A percentile compares a stretch with the other conserved stretches of the same genome.
phyloP scores from a whole-genome alignment of 257 asterid species.

The Oldenlandia corymbosa region DNA sequence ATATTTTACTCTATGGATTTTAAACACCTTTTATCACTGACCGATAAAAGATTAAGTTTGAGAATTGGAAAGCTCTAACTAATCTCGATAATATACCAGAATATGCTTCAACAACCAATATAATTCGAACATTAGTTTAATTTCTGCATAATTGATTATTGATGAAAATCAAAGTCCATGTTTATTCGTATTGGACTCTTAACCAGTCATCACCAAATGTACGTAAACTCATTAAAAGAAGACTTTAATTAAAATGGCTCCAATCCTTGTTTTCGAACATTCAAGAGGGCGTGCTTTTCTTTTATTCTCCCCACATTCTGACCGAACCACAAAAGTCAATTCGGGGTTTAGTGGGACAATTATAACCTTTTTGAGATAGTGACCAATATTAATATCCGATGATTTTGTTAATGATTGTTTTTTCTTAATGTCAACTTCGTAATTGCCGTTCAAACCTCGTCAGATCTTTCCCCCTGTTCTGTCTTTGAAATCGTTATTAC shows the following conservation, averaged over 20 bases:
- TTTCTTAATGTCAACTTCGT: slow-evolving; percentile 2
- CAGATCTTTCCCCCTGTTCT: not conserved
- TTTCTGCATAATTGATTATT: too few relatives aligned
- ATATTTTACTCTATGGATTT: too few relatives aligned
- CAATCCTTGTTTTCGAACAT: not conserved
- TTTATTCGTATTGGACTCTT: too few relatives aligned
- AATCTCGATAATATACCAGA: too few relatives aligned
- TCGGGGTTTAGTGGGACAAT: not conserved
- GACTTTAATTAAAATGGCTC: not conserved
- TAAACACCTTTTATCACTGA: too few relatives aligned
- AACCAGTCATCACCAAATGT: not conserved
- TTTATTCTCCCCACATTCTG: not conserved
- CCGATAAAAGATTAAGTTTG: too few relatives aligned
- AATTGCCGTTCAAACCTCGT: slow-evolving; percentile 4
- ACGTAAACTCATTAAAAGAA: not conserved
- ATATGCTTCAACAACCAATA: not conserved
- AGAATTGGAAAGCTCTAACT: too few relatives aligned
- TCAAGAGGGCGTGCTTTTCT: not conserved
- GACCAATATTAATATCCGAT: slow-evolving; percentile 11
- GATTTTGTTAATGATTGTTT: too few relatives aligned
- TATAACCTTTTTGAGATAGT: slow-evolving; percentile 9
- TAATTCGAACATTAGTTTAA: too few relatives aligned
- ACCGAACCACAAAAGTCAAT: not conserved
- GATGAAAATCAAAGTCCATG: too few relatives aligned
- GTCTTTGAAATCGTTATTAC: not conserved